Evolutionary conservation across 2,329 filamentous ascomycete species (phyloP), one percentile per base, ranked within the genome.

Genomic region (Fusarium agapanthi): DNA sequence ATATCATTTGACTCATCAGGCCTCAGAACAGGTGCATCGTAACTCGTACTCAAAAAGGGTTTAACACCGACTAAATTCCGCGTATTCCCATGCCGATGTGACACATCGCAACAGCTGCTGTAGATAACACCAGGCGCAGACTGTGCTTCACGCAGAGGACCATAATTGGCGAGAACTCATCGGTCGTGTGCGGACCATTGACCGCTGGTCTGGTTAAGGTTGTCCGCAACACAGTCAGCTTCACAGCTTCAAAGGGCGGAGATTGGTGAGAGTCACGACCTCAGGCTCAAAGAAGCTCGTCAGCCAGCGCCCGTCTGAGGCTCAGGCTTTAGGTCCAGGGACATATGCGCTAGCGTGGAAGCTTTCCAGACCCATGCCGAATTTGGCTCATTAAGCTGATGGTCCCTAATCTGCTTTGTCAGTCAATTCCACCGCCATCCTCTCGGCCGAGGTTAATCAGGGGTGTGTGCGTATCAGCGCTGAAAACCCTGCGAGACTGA

Each of bases 181-280:
- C 61, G 55, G 58, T 51, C 54, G 44, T 53, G 56, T 68, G 67
- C 59, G 56, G 61, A 53, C 47, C 40, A 59, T 59, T 68, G 72
- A 74, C 72, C 69, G 69, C 69, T 48, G 58, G 59, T 73, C 65
- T 75, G 69, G 72, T 74, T 75, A 74, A 73, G 65, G 59, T 73
- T 75, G 41, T 48, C 43, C n/a, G 51, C 64, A 55, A 64, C 44
- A 61, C 70, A 61, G 64, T 69, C 71, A 74, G 71, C 64, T 51
- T 50, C 48, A 35, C 60, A 61, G 44, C 71, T 59, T 47, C 30
- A 37, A 74, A 74, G 24, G 56, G 71, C 72, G 72, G 72, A 75
- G 56, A 71, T 75, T 69, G 47, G 24, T 48, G 43, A 54, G 37
- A 32, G 37, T 34, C 32, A 56, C 34, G 32, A 58, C 26, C 44